A percentile compares a stretch with the other conserved stretches of the same genome.
These are phyloP conservation scores for Hondaea fermentalgiana DNA, from an alignment of 108 stramenopile species.

Conservation along the genomic window DNA sequence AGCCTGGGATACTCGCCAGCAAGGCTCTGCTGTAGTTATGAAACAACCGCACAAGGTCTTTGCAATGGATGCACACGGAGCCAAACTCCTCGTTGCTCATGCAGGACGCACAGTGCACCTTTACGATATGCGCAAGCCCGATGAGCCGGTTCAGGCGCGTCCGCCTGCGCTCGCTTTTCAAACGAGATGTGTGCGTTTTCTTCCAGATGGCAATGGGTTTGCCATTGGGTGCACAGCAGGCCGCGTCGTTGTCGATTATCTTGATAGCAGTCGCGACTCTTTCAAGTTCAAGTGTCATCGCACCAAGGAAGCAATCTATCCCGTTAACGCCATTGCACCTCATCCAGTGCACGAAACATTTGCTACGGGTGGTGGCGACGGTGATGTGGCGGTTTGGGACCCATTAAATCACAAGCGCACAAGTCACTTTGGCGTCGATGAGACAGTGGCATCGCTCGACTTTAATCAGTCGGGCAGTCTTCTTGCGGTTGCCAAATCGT, in stretches of 20 bases:
- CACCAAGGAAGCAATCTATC: slow-evolving; percentile 61
- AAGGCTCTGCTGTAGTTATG: not conserved
- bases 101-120: not conserved
- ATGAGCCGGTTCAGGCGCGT: not conserved
- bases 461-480: slow-evolving; percentile 65
- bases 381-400: slow-evolving; percentile 92
- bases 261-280: slow-evolving; percentile 45
- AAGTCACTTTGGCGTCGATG: slow-evolving; percentile 41
- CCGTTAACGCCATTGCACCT: slow-evolving; percentile 86
- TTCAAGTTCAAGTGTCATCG: slow-evolving; percentile 99
- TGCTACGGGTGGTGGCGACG: slow-evolving; percentile 78
- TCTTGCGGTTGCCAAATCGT: slow-evolving; percentile 80
- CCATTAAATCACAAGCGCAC: slow-evolving; percentile 81
- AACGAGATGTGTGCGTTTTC: not conserved
- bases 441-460: slow-evolving; percentile 70
- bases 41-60: not conserved
- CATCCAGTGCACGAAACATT: slow-evolving; percentile 81
- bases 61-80: not conserved
- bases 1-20: not conserved
- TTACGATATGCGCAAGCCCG: not conserved
- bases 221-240: slow-evolving; percentile 92
- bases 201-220: slow-evolving; percentile 66
- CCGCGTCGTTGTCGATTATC: slow-evolving; percentile 86
- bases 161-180: not conserved
- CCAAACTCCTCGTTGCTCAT: not conserved